Evolutionary conservation across 2,329 filamentous ascomycete genomes (phyloP), one percentile per base, ranked within the genome.

Genomic region (Sporothrix sp.): DNA sequence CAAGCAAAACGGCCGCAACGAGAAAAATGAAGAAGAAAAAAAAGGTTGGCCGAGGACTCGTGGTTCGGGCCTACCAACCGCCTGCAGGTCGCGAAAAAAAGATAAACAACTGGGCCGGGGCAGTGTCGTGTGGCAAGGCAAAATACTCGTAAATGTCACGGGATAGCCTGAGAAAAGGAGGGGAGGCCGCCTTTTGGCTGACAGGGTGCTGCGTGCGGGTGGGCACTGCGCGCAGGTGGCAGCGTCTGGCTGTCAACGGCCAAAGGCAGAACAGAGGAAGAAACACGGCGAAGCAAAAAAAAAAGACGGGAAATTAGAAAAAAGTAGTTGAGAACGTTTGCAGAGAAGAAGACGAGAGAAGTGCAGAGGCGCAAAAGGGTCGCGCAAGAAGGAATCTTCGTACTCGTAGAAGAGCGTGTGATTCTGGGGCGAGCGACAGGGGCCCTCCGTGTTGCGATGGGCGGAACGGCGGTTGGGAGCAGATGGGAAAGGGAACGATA

Each of bases 131-230:
- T 38, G 23, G 45, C 35, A 35, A 48, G 45, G 23, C 45, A 23
- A 48, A 30, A 32, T 37, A 35, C n/a, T n/a, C n/a, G n/a, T n/a
- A n/a, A n/a, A n/a, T n/a, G n/a, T n/a, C n/a, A n/a, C n/a, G n/a
- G n/a, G n/a, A n/a, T n/a, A n/a, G n/a, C n/a, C n/a, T n/a, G n/a
- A 28, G 18, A 40, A 33, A 40, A 48, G 14, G 47, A 49, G 47
- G 47, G 47, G 47, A 49, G 47, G 47, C 47, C 47, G 47, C 47
- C 38, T 43, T 42, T 40, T 23, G 20, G 16, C 9, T 42, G 21
- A n/a, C n/a, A n/a, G n/a, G n/a, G n/a, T n/a, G n/a, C n/a, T n/a
- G n/a, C n/a, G n/a, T n/a, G n/a, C n/a, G n/a, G n/a, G n/a, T n/a
- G n/a, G n/a, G n/a, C n/a, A n/a, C n/a, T n/a, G 35, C 27, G 35